A percentile compares a stretch with the other conserved stretches of the same genome.
These are phyloP conservation scores for Tulasnella sp. DNA, from an alignment of 768 basidiomycete species.

Conservation along the genomic window DNA sequence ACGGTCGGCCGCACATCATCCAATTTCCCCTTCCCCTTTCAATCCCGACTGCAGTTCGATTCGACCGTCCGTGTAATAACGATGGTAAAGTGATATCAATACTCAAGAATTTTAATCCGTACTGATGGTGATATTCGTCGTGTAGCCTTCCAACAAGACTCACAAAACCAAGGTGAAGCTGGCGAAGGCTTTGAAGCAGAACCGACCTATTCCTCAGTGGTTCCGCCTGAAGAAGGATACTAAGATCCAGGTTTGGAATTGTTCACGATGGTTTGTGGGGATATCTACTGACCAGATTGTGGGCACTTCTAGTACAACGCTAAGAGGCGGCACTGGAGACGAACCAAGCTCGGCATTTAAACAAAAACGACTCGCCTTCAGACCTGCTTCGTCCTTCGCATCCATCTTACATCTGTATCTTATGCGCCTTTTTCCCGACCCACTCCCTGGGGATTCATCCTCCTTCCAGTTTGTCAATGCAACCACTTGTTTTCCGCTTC, in stretches of 20 bases:
- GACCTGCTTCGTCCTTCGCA: not conserved
- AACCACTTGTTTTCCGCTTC: not conserved
- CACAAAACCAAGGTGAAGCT: constrained; percentile 97
- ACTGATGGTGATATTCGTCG: not conserved
- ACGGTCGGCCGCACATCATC: constrained; percentile 15
- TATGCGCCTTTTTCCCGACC: constrained; percentile 5
- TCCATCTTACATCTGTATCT: not conserved
- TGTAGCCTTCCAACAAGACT: constrained; percentile 96
- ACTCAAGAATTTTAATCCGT: not conserved
- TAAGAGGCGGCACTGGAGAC: constrained; percentile 98
- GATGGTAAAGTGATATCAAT: not conserved
- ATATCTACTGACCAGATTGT: not conserved
- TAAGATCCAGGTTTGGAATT: constrained; percentile 72
- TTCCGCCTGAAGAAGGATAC: constrained; percentile 96
- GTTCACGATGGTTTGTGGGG: not conserved
- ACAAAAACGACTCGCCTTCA: not conserved
- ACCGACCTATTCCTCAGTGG: constrained; percentile 99
- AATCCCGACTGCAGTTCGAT: not conserved
- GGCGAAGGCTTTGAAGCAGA: constrained; percentile 93
- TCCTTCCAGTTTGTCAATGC: constrained; percentile 6
- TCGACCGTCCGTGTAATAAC: not conserved
- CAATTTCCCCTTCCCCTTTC: constrained; percentile 3
- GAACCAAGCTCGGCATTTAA: constrained; percentile 97
- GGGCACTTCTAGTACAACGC: constrained; percentile 68
- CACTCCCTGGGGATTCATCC: not conserved